Base-by-base conservation (phyloP, 345 rosid species). In the Rhodamnia argentea region DNA sequence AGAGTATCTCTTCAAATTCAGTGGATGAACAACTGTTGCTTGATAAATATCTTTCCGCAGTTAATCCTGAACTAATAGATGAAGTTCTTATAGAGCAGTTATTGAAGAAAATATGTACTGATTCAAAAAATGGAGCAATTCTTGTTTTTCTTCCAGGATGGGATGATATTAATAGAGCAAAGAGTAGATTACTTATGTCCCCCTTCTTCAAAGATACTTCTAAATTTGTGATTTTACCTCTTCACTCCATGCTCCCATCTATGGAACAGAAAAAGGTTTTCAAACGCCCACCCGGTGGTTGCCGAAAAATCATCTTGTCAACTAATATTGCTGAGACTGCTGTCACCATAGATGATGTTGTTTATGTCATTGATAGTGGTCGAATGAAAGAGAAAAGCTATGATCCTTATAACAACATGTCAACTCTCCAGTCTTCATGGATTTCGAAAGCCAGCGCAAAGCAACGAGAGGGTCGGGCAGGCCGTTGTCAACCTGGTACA, bases 141-240 rank as follows among this genome's bases (percentile, higher is more conserved):
- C 97, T 97, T 87, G 95, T 97, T 87, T 97, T 97, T 89, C 96
- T 95, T 90, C 99, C 98, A 42, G 99, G 99, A 52, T 97, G 99
- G 99, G 99, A 96, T 84, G 98, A 96, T 86, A 97, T 97, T 86
- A 97, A 92, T 88, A 93, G 87, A 89, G 92, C 91, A 20, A 84
- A 93, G 89, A 94, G 92, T 89, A 94, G 90, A 85, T 90, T 97
- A 88, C 91, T 88, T 58, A 93, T 90, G 51, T 94, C 92, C 81
- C 91, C 91, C 8, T 88, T 91, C 84, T 95, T 97, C 85, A 90
- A 87, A 52, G 92, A 93, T 87, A 84, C 90, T 83, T 90, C 94
- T 81, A 95, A 86, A 90, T 97, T 95, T 88, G 50, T 89, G 76
- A 92, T 97, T 54, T 88, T 97, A 86, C 90, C 96, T 90, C 96